Evolutionary conservation across 352 stramenopile genomes (phyloP).

Genomic region (Discostella stelligera): DNA sequence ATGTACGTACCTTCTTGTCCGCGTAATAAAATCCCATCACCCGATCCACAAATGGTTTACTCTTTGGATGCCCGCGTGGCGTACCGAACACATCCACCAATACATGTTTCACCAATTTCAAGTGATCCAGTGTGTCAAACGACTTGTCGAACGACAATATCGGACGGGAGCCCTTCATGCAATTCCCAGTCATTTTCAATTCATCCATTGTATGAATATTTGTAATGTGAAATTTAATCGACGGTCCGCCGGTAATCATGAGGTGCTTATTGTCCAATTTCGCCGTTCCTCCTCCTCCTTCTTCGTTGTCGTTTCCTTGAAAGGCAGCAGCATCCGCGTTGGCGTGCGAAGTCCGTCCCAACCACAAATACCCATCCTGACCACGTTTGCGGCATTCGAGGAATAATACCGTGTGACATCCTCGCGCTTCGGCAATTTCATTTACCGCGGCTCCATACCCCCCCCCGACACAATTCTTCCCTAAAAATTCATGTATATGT

Average conservation of each 20-base stretch:
- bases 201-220: slow-evolving; percentile 99
- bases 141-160: slow-evolving; percentile 95
- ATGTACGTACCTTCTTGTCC: slow-evolving; percentile 80
- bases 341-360: slow-evolving; percentile 85
- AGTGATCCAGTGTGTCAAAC: slow-evolving; percentile 83
- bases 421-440: slow-evolving; percentile 98
- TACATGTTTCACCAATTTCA: slow-evolving; percentile 95
- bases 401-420: slow-evolving; percentile 96
- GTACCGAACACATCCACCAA: slow-evolving; percentile 95
- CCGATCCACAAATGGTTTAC: slow-evolving; percentile 99
- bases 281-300: slow-evolving; percentile 1
- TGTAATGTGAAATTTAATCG: slow-evolving; percentile 96
- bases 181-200: slow-evolving; percentile 98
- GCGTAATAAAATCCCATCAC: slow-evolving; percentile 94
- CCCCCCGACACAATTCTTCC: slow-evolving; percentile 30
- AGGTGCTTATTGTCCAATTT: slow-evolving; percentile 14
- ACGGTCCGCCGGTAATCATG: slow-evolving; percentile 89
- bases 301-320: not conserved
- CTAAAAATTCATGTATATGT: not conserved
- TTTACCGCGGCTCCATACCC: slow-evolving; percentile 91
- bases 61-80: slow-evolving; percentile 97
- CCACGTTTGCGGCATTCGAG: slow-evolving; percentile 93
- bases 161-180: slow-evolving; percentile 93
- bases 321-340: slow-evolving; percentile 2
- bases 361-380: slow-evolving; percentile 98